Evolutionary conservation across 192 early-diverging fungal genomes (phyloP).

Genomic region (Coemansia sp.): DNA sequence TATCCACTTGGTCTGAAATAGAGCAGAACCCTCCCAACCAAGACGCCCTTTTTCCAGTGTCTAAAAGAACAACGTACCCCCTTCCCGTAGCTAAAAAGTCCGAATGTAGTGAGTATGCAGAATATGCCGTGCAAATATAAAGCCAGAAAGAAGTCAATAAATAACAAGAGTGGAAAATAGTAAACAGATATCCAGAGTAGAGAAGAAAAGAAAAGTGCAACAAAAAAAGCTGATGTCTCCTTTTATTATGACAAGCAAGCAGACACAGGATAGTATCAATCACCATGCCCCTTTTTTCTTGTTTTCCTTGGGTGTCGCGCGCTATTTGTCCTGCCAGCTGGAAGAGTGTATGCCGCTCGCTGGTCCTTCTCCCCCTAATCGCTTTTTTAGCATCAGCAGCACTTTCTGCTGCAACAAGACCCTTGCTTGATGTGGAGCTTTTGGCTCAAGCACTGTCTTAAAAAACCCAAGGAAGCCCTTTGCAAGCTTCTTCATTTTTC

Average conservation of each 20-base stretch:
- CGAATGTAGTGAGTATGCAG: constrained; percentile 10
- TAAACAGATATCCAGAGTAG: neutral
- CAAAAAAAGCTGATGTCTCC: neutral
- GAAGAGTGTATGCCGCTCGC: neutral
- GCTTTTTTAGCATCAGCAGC: neutral
- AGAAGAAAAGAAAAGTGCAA: constrained; percentile 5
- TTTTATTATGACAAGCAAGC: neutral
- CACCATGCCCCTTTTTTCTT: neutral
- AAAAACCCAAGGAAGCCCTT: too few species aligned
- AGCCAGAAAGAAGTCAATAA: constrained; percentile 4
- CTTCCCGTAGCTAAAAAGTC: neutral
- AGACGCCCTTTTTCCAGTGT: neutral
- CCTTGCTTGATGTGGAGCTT: too few species aligned
- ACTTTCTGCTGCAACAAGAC: neutral
- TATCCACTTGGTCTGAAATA: too few species aligned
- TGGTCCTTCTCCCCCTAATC: neutral
- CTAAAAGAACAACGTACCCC: neutral
- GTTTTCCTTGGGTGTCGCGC: neutral
- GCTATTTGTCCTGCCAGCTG: constrained; percentile 7
- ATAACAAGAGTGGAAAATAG: constrained; percentile 10
- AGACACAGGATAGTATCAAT: neutral
- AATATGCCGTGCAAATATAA: constrained; percentile 8
- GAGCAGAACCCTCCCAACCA: neutral
- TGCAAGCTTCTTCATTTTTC: neutral
- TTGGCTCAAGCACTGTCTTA: too few species aligned